Evolutionary conservation across 2,329 filamentous ascomycete genomes (phyloP), one percentile per base, ranked within the genome.

Genomic region (Fusarium sambucinum): DNA sequence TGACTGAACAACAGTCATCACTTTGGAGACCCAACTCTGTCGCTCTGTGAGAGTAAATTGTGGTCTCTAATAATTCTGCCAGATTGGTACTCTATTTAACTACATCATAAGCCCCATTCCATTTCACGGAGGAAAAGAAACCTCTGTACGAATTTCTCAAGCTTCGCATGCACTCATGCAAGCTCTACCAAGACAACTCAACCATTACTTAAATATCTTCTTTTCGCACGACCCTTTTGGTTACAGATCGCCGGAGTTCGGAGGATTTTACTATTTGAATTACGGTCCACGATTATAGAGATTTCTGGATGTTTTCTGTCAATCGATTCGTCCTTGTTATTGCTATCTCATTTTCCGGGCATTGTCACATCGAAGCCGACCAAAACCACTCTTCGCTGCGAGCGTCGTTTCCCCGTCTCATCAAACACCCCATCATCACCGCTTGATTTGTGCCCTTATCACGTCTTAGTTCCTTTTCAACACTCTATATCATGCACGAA

Each of bases 1-100:
- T 23, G 80, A 82, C 54, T 81, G 72, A 70, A 55, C 32, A 52
- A 29, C 17, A 38, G 27, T 21, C 16, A 45, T 29, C 32, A 42
- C 47, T 33, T 55, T 16, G 14, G n/a, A 41, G 21, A 45, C 25
- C 44, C 42, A 42, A 21, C 42, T 48, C 33, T 52, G 38, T 51
- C 35, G 40, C 32, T 27, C 17, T 25, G 19, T 35, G 47, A 55
- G 63, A 58, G 46, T 65, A 53, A 65, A 63, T 56, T 17, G 57
- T 45, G 46, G 70, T 46, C 30, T 37, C 32, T 46, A 63, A 52
- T 38, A 52, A 52, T 56, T 38, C 30, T 59, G 42, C 42, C 55
- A 73, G 52, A 70, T 65, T 66, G 69, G 51, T 52, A 58, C 47
- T 42, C 48, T 68, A 62, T 63, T 69, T 62, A 47, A 71, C 44